These are phyloP conservation scores for Phyllosticta citrichinensis DNA, from an alignment of 2,329 filamentous ascomycete genomes.

Conservation along the genomic window DNA sequence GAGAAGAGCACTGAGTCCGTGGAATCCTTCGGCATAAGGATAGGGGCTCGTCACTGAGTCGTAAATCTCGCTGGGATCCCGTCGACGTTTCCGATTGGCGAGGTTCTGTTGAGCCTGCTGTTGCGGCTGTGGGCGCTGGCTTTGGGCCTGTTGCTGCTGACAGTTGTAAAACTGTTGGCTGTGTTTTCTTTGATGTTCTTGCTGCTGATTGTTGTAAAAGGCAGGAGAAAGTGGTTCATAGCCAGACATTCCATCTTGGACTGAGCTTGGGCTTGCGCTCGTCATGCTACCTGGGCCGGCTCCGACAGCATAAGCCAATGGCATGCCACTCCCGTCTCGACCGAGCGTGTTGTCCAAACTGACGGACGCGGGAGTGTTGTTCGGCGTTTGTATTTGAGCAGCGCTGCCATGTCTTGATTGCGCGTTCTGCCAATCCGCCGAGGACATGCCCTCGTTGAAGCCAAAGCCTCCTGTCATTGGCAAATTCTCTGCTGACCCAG, in stretches of 20 bases:
- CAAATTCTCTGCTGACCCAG: conserved; percentile 7
- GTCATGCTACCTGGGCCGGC: conserved; percentile 46
- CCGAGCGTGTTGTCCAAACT: conserved; percentile 22
- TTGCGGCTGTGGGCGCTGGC: conserved; percentile 13
- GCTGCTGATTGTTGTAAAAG: conserved; percentile 22
- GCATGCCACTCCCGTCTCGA: conserved; percentile 30
- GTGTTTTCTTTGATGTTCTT: conserved; percentile 12
- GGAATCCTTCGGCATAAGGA: conserved; percentile 81
- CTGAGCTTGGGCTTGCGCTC: conserved; percentile 46
- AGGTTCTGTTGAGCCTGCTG: conserved; percentile 8
- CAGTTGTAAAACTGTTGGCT: conserved; percentile 14
- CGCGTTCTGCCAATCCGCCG: conserved; percentile 28
- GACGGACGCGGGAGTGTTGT: conserved; percentile 30
- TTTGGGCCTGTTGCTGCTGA: conserved; percentile 20
- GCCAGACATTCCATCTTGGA: conserved; percentile 38
- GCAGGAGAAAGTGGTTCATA: conserved; percentile 18
- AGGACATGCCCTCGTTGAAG: conserved; percentile 13
- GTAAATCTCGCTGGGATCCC: conserved; percentile 78
- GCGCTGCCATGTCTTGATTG: conserved; percentile 34
- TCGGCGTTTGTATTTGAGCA: conserved; percentile 31
- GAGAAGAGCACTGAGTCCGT: conserved; percentile 73
- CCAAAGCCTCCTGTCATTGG: conserved; percentile 4
- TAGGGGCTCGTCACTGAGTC: conserved; percentile 85
- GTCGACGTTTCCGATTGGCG: conserved; percentile 38
- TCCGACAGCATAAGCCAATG: conserved; percentile 53